Base-by-base conservation (phyloP, 1,284 basidiomycete genomes). In the Ganoderma boninense region DNA sequence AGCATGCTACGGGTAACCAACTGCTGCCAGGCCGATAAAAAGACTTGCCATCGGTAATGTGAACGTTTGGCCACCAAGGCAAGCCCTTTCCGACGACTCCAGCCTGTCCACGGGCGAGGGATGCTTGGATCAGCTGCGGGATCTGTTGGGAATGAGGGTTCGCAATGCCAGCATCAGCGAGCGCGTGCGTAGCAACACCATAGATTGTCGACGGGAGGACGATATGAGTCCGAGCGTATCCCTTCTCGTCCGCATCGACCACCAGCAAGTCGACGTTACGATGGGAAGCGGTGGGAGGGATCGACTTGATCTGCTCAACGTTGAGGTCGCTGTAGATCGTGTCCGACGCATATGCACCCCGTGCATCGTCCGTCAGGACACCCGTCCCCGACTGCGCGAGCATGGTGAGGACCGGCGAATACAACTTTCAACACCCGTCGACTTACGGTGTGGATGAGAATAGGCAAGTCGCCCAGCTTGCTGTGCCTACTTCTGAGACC, bases 361-460 rank as follows among this genome's bases (percentile, higher is more conserved):
- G 72, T 4, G 82, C 81, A 16, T 80, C 65, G 56, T 82, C 81
- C 14, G 70, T 62, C 16, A 83, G 71, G 2, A 81, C 75, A 54
- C 80, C 79, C 54, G 85, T 86, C 20, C 85, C 86, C 42, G 85
- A 87, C 85, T 87, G 29, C 46, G 32, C 29, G 44, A 35, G 14
- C 7, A 38, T 7, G 44, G 18, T n/a, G 57, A 42, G 44, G 10
- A 18, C 6, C n/a, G 20, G 13, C 7, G 40, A 44, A 14, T 23
- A 14, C 29, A 0, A 26, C 20, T 43, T 10, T n/a, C 40, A 38
- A 29, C 52, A 4, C 26, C 44, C 11, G 3, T 14, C 26, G 18
- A 79, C 84, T 65, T 71, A 88, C 87, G 0, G 87, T 88, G 74
- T 89, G 86, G 57, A 90, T 88, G 49, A 87, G 80, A 54, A 85